Evolutionary conservation across 192 early-diverging fungal genomes (phyloP), one percentile per base, ranked within the genome.

Genomic region (Endogone sp.): DNA sequence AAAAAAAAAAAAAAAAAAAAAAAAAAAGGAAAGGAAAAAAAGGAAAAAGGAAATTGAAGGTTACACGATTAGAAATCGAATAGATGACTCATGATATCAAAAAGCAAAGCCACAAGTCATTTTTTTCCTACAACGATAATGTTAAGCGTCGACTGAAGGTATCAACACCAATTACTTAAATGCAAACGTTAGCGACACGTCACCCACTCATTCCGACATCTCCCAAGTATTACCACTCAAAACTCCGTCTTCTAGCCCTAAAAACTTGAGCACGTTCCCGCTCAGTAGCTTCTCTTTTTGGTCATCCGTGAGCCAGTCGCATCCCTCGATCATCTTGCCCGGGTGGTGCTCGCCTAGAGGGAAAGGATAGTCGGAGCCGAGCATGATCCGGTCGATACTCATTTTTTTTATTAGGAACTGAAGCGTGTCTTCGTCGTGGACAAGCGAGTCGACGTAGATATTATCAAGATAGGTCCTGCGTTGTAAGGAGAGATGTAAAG

Each of bases 381-480:
- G 69, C 79, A 89, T 85, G 56, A 89, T 76, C 44, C 72, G 69
- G 59, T 85, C 82, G 44, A 81, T 79, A 29, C 87, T 86, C 67
- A 90, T 81, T 79, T 90, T 90, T 32, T 85, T 85, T 66, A 89
- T 81, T 24, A 89, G 37, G 25, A 86, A 79, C 69, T 80, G 71
- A 30, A 90, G 79, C 3, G 87, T 85, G 65, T 90, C 88, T 25
- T 86, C 77, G 31, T 90, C 87, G 64, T 90, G 88, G 37, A 89
- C 85, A 2, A 90, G 71, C 27, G 87, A 89, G 64, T 89, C 88
- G 23, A 82, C 81, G 73, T 84, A 82, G 64, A 89, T 83, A 29
- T 79, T 75, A 60, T 85, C 82, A 62, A 88, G 44, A 57, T 86
- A 89, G 20, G 74, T 76, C 68, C 81, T 82, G 69, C 4, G 37